Evolutionary conservation across 1,284 basidiomycete species (phyloP).

Genomic region (Grifola frondosa): DNA sequence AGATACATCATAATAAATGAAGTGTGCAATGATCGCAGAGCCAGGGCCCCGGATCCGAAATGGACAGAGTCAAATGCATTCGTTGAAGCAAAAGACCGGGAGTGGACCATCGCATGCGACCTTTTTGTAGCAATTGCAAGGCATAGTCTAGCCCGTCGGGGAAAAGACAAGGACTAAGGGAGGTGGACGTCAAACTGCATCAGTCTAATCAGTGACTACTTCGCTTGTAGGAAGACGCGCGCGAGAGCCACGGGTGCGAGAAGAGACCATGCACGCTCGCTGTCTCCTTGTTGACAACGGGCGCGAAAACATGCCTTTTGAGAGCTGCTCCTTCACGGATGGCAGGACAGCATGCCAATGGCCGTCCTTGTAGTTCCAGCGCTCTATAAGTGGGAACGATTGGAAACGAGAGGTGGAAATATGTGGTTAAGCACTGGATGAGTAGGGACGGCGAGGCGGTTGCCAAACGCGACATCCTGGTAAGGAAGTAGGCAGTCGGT

Average conservation of each 20-base stretch:
- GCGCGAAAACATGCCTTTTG: conserved; percentile 41
- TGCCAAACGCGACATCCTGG: conserved; percentile 54
- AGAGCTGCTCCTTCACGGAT: conserved; percentile 46
- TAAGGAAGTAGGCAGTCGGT: conserved; percentile 47
- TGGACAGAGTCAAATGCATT: too few species aligned
- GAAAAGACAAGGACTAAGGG: too few species aligned
- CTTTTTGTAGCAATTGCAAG: too few species aligned
- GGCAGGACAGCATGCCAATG: conserved; percentile 54
- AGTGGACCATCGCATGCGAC: too few species aligned
- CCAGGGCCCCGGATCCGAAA: too few species aligned
- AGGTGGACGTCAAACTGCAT: too few species aligned
- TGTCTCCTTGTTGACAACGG: conserved; percentile 26
- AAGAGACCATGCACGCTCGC: conserved; percentile 11
- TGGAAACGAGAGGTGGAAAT: conserved; percentile 42
- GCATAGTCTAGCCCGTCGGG: too few species aligned
- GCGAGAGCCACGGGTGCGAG: conserved; percentile 11
- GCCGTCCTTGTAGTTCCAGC: conserved; percentile 51
- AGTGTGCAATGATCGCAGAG: too few species aligned
- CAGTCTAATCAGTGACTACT: conserved; percentile 17
- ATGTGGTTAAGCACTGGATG: conserved; percentile 48
- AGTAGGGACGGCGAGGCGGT: conserved; percentile 49
- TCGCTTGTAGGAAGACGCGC: conserved; percentile 15
- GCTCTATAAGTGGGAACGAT: conserved; percentile 32
- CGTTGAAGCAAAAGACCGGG: too few species aligned
- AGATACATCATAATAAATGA: too few species aligned